phyloP scores from a whole-genome alignment of 2,329 filamentous ascomycete species.

The Cercospora sp. region DNA sequence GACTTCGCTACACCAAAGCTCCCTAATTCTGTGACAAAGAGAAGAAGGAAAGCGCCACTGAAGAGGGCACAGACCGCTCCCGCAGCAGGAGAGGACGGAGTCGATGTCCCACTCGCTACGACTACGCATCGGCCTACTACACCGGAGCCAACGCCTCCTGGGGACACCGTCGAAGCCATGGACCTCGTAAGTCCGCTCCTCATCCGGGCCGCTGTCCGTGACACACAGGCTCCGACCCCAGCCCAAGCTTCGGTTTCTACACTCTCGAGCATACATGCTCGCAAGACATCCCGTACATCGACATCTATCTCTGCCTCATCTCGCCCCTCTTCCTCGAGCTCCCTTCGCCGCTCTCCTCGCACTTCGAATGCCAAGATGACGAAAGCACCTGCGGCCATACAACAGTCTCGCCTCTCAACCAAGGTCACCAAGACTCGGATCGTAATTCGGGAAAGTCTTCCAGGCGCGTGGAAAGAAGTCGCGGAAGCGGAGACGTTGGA shows the following conservation, averaged over 20 bases:
- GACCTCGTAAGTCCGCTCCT: slow-evolving; percentile 23
- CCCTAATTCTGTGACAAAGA: slow-evolving; percentile 38
- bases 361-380: not conserved
- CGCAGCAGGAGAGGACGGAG: slow-evolving; percentile 19
- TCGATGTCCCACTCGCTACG: not conserved
- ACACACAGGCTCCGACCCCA: no score
- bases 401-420: not conserved
- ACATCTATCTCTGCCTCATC: not conserved
- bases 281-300: not conserved
- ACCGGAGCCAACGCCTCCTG: not conserved
- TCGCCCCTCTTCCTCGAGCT: not conserved
- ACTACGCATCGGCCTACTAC: not conserved
- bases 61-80: slow-evolving; percentile 37
- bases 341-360: slow-evolving; percentile 12
- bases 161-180: slow-evolving; percentile 22
- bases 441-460: slow-evolving; percentile 36
- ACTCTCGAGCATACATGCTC: no score
- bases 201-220: no score
- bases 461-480: slow-evolving; percentile 39
- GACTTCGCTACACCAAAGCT: slow-evolving; percentile 17
- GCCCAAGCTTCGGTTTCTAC: no score
- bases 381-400: not conserved
- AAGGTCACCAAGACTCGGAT: slow-evolving; percentile 28
- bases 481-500: slow-evolving; percentile 33
- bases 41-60: slow-evolving; percentile 33